phyloP scores from a whole-genome alignment of 768 basidiomycete species.

The Boletus huronensis region DNA sequence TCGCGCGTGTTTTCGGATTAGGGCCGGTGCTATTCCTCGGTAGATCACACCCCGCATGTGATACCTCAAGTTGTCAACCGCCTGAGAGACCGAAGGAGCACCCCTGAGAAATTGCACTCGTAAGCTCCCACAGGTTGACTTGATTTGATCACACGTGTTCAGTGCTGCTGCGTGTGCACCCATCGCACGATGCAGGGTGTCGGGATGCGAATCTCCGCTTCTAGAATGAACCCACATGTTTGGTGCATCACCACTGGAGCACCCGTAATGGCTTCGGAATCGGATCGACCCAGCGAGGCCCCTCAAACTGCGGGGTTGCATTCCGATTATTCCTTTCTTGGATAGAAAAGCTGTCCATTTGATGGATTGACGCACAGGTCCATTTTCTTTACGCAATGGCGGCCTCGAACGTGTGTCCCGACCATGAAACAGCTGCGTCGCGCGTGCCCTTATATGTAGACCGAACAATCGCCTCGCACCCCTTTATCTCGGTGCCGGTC shows the following conservation, averaged over 20 bases:
- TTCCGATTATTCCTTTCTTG: constrained; percentile 11
- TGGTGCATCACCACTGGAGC: constrained; percentile 7
- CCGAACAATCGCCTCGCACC: neutral
- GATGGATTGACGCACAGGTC: constrained; percentile 14
- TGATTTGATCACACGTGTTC: constrained; percentile 24
- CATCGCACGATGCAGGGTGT: constrained; percentile 14
- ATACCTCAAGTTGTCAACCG: neutral
- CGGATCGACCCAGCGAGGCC: constrained; percentile 26
- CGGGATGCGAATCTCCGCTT: constrained; percentile 24
- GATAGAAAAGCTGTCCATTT: constrained; percentile 8
- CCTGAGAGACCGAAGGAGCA: constrained; percentile 11
- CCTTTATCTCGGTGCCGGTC: constrained; percentile 26
- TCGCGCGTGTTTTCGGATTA: constrained; percentile 10
- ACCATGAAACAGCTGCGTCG: constrained; percentile 1
- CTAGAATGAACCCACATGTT: constrained; percentile 19
- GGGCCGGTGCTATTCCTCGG: neutral
- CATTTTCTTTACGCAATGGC: constrained; percentile 20
- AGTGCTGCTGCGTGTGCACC: constrained; percentile 12
- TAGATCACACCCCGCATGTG: constrained; percentile 2
- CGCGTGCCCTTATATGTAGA: constrained; percentile 3
- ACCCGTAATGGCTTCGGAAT: constrained; percentile 12
- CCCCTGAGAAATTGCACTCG: constrained; percentile 12
- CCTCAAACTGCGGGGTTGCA: constrained; percentile 32
- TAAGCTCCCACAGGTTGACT: constrained; percentile 18
- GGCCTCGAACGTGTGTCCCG: constrained; percentile 10